Conservation (phyloP, 257 asterid genomes). For the Scutellaria baicalensis region DNA sequence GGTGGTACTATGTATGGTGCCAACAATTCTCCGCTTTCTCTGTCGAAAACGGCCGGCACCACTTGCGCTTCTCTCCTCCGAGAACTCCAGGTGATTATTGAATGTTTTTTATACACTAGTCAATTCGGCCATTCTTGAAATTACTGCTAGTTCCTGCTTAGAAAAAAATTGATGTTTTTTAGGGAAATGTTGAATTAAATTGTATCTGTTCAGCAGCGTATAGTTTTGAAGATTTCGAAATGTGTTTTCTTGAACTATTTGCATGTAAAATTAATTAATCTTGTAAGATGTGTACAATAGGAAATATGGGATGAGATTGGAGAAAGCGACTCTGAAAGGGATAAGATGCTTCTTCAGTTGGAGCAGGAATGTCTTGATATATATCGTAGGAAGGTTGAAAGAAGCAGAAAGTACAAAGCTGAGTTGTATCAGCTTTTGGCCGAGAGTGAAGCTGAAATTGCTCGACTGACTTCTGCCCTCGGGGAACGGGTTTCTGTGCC, state of each 20-base stretch:
- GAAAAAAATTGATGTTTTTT: neutral
- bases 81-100: constrained; percentile 49
- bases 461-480: constrained; percentile 50
- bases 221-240: neutral
- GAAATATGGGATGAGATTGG: constrained; percentile 80
- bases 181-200: neutral
- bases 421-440: constrained; percentile 54
- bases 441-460: constrained; percentile 59
- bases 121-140: neutral
- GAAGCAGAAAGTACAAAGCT: constrained; percentile 50
- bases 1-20: neutral
- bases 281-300: constrained; percentile 38
- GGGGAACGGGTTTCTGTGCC: constrained; percentile 50
- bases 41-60: constrained; percentile 49
- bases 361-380: constrained; percentile 82
- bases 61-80: constrained; percentile 62
- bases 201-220: neutral
- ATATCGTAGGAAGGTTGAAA: constrained; percentile 60
- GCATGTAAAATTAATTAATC: neutral
- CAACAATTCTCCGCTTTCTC: constrained; percentile 41
- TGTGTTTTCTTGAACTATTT: neutral
- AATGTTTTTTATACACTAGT: neutral
- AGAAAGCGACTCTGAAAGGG: constrained; percentile 60
- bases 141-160: neutral
- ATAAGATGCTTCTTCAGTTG: constrained; percentile 66